Percentiles rank a stretch among this genome's conserved stretches.
phyloP scores from a whole-genome alignment of 306 rosid species.

The Medicago arabica region DNA sequence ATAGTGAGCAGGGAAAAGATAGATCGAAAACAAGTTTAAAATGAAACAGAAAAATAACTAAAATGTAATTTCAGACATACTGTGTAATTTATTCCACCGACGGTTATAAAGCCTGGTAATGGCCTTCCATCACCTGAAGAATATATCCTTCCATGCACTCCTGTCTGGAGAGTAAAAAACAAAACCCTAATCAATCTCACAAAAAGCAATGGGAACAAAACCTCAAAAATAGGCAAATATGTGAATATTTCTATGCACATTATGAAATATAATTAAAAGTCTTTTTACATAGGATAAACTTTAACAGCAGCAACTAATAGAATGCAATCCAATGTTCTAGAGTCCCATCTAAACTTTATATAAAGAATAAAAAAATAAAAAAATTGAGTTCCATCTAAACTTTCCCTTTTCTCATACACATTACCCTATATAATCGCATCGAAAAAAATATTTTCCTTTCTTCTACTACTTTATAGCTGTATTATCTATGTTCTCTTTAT shows the following conservation, averaged over 20 bases:
- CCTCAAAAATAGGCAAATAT: not conserved
- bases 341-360: not conserved
- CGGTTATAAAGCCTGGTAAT: conserved; percentile 63
- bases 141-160: conserved; percentile 88
- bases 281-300: no score
- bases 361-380: no score
- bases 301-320: not conserved
- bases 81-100: conserved; percentile 74
- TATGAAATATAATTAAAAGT: not conserved
- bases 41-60: not conserved
- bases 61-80: conserved; percentile 48
- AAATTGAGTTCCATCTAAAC: not conserved
- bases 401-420: not conserved
- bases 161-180: conserved; percentile 61
- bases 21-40: conserved; percentile 1
- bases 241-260: not conserved
- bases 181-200: conserved; percentile 36
- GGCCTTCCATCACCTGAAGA: conserved; percentile 85
- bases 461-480: no score
- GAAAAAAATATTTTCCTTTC: not conserved
- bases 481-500: no score
- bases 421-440: not conserved
- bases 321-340: not conserved
- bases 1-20: not conserved
- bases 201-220: conserved; percentile 24